phyloP scores from a whole-genome alignment of 1,284 basidiomycete species.

The Leccinum griseonigrum region DNA sequence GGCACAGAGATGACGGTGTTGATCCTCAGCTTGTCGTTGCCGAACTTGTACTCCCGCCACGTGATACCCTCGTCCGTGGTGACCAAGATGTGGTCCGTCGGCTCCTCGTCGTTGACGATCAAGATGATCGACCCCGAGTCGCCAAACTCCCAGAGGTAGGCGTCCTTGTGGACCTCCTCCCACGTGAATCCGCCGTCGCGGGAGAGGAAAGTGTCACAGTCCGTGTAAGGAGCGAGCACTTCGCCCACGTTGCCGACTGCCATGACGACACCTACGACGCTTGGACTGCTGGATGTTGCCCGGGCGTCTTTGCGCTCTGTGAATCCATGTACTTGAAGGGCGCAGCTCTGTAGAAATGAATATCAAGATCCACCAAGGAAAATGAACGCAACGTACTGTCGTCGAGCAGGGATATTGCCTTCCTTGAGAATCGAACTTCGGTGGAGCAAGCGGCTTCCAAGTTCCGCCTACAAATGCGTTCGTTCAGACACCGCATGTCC shows the following conservation, averaged over 20 bases:
- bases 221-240: constrained; percentile 74
- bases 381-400: constrained; percentile 45
- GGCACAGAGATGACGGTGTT: constrained; percentile 85
- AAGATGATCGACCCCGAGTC: constrained; percentile 94
- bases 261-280: constrained; percentile 90
- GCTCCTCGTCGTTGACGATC: constrained; percentile 93
- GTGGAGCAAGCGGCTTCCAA: constrained; percentile 85
- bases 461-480: constrained; percentile 57
- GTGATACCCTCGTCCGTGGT: constrained; percentile 84
- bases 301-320: constrained; percentile 90
- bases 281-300: constrained; percentile 90
- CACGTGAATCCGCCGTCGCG: constrained; percentile 97
- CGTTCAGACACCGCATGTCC: not conserved
- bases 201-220: constrained; percentile 94
- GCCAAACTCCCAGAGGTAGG: constrained; percentile 97
- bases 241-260: constrained; percentile 98
- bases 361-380: not conserved
- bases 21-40: constrained; percentile 73
- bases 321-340: constrained; percentile 92
- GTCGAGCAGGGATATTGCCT: constrained; percentile 70
- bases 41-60: constrained; percentile 90
- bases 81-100: constrained; percentile 87
- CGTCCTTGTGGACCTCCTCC: constrained; percentile 98
- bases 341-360: constrained; percentile 59
- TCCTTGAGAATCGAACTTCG: constrained; percentile 74